These are phyloP conservation scores for Brassica balearica DNA, from an alignment of 441 rosid species.

Conservation along the genomic window DNA sequence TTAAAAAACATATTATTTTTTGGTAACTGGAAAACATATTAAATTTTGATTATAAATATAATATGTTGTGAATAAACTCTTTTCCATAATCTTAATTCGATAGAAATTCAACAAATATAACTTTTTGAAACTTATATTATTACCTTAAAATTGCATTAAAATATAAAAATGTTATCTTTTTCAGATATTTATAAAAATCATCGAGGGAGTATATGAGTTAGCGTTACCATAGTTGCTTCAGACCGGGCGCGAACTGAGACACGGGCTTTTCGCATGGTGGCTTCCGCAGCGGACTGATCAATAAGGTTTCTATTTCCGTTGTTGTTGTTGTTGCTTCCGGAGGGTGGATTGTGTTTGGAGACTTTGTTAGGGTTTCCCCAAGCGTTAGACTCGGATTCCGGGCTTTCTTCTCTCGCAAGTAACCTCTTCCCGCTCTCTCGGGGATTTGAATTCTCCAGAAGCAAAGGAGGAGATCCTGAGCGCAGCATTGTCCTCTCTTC, in stretches of 20 bases:
- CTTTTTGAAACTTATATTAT: no score
- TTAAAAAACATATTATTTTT: no score
- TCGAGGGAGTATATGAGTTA: background rate
- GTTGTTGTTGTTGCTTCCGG: conserved; percentile 18
- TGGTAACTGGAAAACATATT: no score
- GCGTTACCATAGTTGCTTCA: conserved; percentile 89
- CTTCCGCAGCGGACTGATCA: conserved; percentile 67
- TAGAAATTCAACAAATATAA: background rate
- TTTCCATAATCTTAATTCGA: no score
- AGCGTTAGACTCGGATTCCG: conserved; percentile 60
- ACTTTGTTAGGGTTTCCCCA: conserved; percentile 58
- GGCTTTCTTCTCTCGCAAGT: conserved; percentile 62
- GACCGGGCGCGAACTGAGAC: conserved; percentile 98
- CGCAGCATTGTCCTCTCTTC: conserved; percentile 57
- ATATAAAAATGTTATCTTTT: no score
- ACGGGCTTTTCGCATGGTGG: conserved; percentile 96
- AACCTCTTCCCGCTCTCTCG: conserved; percentile 49
- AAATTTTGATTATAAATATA: no score
- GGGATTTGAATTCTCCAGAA: conserved; percentile 38
- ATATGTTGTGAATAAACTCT: no score
- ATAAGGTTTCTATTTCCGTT: conserved; percentile 37
- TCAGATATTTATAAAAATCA: no score
- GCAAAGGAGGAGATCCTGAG: conserved; percentile 40
- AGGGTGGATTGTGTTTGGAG: conserved; percentile 48
- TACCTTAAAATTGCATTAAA: no score